These are phyloP conservation scores for Globisporangium radiosum DNA, from an alignment of 352 stramenopile species.

Conservation along the genomic window DNA sequence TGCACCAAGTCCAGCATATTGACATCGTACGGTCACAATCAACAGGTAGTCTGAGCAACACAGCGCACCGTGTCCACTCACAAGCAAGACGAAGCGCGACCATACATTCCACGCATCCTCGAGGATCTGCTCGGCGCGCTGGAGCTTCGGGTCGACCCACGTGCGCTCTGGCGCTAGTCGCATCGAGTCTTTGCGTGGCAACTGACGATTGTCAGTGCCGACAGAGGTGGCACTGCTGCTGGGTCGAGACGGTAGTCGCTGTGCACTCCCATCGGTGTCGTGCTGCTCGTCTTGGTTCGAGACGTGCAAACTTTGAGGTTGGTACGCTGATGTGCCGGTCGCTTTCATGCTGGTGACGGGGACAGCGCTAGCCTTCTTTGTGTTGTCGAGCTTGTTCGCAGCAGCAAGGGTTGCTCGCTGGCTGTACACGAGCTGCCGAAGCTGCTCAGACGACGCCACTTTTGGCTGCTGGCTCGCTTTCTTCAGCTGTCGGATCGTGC, in stretches of 20 bases:
- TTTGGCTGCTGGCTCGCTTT: constrained; percentile 20
- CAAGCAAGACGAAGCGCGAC: not conserved
- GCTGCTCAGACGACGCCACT: constrained; percentile 38
- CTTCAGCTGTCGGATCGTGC: constrained; percentile 37
- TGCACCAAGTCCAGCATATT: not conserved
- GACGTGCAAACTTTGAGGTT: not conserved
- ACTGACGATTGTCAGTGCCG: not conserved
- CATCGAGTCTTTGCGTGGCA: not conserved
- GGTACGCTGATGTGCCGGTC: not conserved
- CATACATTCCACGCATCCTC: constrained; percentile 30
- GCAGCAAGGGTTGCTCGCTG: constrained; percentile 12
- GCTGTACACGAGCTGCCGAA: constrained; percentile 36
- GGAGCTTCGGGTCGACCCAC: constrained; percentile 31
- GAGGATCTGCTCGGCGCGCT: constrained; percentile 25
- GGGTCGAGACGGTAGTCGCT: not conserved
- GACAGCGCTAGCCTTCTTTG: not conserved
- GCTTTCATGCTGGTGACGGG: not conserved
- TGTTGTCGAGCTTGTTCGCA: not conserved
- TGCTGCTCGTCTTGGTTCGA: constrained; percentile 11
- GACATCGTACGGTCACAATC: not conserved
- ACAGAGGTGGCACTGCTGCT: not conserved
- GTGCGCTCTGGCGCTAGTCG: constrained; percentile 1
- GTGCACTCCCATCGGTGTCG: not conserved
- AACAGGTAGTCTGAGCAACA: not conserved
- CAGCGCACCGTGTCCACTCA: not conserved